Evolutionary conservation across 805 yeast species (phyloP), one percentile per base, ranked within the genome.

Genomic region (Schizosaccharomyces lindneri): DNA sequence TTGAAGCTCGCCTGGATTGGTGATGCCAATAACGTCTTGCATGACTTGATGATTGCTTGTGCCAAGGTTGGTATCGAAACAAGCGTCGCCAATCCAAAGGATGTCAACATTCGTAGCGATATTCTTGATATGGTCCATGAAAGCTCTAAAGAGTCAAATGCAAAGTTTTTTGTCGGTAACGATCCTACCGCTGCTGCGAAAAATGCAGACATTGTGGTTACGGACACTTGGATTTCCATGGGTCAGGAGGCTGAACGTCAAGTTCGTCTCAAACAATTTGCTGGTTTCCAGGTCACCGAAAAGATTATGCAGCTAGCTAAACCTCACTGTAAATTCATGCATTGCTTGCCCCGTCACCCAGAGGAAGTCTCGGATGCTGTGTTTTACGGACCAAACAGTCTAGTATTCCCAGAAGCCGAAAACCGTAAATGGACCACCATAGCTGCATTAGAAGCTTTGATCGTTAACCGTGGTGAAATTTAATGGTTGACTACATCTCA

Each of bases 201-300:
- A 62, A 76, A 77, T 65, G 87, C 97, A 4, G 80, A 90, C 68
- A 77, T 93, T 51, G 72, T 93, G 43, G 97, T 90, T 57, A 93
- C 98, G 17, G 98, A 93, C 68, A 93, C 98, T 2, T 93, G 95
- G 82, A 81, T 93, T 29, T 90, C 97, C 0, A 93, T 93, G 98
- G 98, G 98, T 63, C 89, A 93, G 75, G 98, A 93, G 72, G 74
- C 79, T 4, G 89, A 89, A 70, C 85, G 81, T 65, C 75, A 71
- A 60, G 75, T 77, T 62, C 85, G 89, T 65, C 75, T 93, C 66
- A 76, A 81, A 68, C 89, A 87, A 73, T 93, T 93, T 70, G 78
- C 75, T 17, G 95, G 95, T 1, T 93, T 83, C 77, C 96, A 87
- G 74, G 83, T 93, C 63, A 82, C 87, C 48, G 71, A 75, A 19